Conservation (phyloP, 345 rosid genomes). For the Adansonia digitata region DNA sequence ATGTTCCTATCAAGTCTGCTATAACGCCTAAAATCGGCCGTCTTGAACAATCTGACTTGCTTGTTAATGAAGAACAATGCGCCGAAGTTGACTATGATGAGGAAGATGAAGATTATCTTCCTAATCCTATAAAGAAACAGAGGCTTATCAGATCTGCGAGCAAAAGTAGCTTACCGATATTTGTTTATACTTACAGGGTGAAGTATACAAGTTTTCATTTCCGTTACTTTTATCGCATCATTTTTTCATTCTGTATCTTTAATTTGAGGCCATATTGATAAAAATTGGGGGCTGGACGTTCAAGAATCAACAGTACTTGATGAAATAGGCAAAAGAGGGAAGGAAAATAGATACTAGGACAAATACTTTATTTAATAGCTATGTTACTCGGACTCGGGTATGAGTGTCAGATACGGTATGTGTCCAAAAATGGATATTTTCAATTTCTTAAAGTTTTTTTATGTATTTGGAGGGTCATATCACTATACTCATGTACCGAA, state of each 20-base stretch:
- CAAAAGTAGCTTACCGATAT: constrained; percentile 47
- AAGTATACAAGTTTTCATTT: constrained; percentile 8
- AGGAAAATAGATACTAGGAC: not conserved
- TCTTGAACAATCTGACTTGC: constrained; percentile 36
- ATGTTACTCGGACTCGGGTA: too few species aligned
- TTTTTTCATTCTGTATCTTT: not conserved
- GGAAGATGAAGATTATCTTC: constrained; percentile 48
- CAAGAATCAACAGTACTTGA: not conserved
- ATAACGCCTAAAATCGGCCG: constrained; percentile 26
- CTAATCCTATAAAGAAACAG: constrained; percentile 25
- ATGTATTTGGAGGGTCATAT: too few species aligned
- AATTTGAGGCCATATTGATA: not conserved
- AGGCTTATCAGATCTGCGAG: constrained; percentile 28
- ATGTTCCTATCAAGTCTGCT: constrained; percentile 36
- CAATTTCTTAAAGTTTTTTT: too few species aligned
- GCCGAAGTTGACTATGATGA: constrained; percentile 45
- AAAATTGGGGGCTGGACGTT: not conserved
- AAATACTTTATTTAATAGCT: too few species aligned
- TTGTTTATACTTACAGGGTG: constrained; percentile 79
- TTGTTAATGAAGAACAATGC: constrained; percentile 24
- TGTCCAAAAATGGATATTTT: too few species aligned
- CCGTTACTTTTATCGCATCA: not conserved
- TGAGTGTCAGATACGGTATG: too few species aligned
- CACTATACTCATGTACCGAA: too few species aligned
- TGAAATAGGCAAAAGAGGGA: not conserved